A percentile compares a stretch with the other conserved stretches of the same genome.
phyloP scores from a whole-genome alignment of 495 filamentous ascomycete genomes.

The Daldinia loculata region DNA sequence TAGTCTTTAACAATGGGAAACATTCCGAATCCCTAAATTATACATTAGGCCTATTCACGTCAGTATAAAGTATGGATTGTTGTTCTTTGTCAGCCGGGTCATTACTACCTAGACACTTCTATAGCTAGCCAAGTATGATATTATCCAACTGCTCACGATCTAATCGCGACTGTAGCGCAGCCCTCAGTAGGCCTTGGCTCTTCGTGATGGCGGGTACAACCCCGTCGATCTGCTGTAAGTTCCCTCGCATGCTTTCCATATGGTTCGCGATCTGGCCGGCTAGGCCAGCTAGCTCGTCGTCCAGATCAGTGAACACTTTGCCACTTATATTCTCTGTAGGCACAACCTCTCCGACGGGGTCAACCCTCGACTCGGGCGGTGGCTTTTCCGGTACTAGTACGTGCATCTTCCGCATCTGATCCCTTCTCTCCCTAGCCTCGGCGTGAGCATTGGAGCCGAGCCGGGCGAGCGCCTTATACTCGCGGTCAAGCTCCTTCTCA shows the following conservation, averaged over 20 bases:
- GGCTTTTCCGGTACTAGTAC: constrained; percentile 49
- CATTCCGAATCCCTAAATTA: not conserved
- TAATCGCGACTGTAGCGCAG: constrained; percentile 53
- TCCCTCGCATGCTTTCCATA: constrained; percentile 68
- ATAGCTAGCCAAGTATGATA: constrained; percentile 51
- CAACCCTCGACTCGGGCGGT: constrained; percentile 3
- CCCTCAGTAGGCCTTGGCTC: constrained; percentile 54
- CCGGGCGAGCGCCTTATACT: constrained; percentile 49
- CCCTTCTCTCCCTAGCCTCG: constrained; percentile 50
- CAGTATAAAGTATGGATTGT: not conserved
- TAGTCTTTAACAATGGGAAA: too few species aligned
- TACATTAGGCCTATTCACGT: not conserved
- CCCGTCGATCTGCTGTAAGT: constrained; percentile 60
- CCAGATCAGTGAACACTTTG: constrained; percentile 47
- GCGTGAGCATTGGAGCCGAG: constrained; percentile 53
- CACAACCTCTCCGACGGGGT: constrained; percentile 35
- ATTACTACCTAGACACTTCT: not conserved
- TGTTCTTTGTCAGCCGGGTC: not conserved
- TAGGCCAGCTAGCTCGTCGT: constrained; percentile 49
- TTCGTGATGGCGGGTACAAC: constrained; percentile 53
- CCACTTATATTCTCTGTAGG: constrained; percentile 21
- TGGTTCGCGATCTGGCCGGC: constrained; percentile 56
- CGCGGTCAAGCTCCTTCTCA: constrained; percentile 49
- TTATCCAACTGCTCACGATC: constrained; percentile 56
- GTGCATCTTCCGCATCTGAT: constrained; percentile 51